phyloP scores from a whole-genome alignment of 768 basidiomycete genomes.

The Rhizopogon vesiculosus region DNA sequence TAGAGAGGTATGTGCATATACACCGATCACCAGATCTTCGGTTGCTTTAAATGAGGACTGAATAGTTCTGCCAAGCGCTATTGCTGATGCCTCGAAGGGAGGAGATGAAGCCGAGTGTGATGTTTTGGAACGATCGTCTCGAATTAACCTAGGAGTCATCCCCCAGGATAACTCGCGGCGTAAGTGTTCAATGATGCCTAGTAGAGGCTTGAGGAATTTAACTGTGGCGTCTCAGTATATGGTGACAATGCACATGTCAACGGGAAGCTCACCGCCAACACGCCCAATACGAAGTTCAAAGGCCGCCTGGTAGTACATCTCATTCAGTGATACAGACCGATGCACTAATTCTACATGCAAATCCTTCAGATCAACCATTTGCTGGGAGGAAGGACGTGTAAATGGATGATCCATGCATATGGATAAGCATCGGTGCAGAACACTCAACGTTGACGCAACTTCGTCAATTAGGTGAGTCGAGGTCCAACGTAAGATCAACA shows the following conservation, averaged over 20 bases:
- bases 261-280: conserved; percentile 31
- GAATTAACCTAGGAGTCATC: conserved; percentile 16
- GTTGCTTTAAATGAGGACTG: conserved; percentile 30
- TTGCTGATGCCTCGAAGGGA: conserved; percentile 22
- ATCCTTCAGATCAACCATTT: conserved; percentile 10
- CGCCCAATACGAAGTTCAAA: conserved; percentile 44
- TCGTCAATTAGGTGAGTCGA: conserved; percentile 39
- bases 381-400: conserved; percentile 6
- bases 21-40: conserved; percentile 28
- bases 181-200: conserved; percentile 39
- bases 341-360: conserved; percentile 26
- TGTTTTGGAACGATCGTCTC: too few species aligned
- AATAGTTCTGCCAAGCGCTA: conserved; percentile 31
- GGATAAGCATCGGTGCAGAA: conserved; percentile 30
- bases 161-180: conserved; percentile 43
- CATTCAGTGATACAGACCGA: conserved; percentile 34
- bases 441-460: conserved; percentile 29
- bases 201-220: conserved; percentile 37
- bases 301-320: conserved; percentile 38
- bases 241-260: not conserved
- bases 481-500: conserved; percentile 37
- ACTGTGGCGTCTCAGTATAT: conserved; percentile 20
- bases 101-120: not conserved
- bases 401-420: conserved; percentile 25
- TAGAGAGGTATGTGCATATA: conserved; percentile 15